Evolutionary conservation across 345 rosid genomes (phyloP), one percentile per base, ranked within the genome.

Genomic region (Cardamine chenopodiifolia): DNA sequence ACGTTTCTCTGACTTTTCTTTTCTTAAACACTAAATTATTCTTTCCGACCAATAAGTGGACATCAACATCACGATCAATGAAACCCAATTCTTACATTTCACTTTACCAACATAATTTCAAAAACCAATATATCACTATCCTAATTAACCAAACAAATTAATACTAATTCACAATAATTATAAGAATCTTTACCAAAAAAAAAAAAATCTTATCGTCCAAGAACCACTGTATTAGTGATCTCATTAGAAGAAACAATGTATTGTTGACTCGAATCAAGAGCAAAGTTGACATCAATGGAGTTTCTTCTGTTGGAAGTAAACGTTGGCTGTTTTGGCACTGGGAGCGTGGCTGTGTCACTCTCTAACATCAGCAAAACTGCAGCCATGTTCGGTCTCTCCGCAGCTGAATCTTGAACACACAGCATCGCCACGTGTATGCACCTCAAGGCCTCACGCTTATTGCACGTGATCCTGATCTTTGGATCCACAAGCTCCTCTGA

Each of bases 361-460:
- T 89, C 93, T 18, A 91, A 81, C 87, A 81, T 83, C 34, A 87
- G n/a, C 55, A 91, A 72, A 64, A 86, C 89, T 2, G 85, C 59
- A 35, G 89, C 77, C 91, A 94, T 94, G 72, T 82, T 76, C 2
- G 95, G 98, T 68, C 97, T 84, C 8, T 83, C 59, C 23, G 69
- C 75, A 59, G 97, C 85, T 0, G 87, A 80, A 64, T 94, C 96
- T 73, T 94, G 97, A 39, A 86, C 98, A 68, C 98, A 91, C 13
- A 91, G 25, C 75, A 93, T 86, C 6, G 92, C 97, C 31, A 93
- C 83, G 5, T 94, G 91, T 67, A 94, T 79, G 80, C 97, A 94
- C 68, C 86, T 85, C 71, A 83, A 31, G 0, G 75, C 89, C 80
- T 89, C 88, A 23, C 75, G 68, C 9, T 68, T 42, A 25, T 81